phyloP scores from a whole-genome alignment of 495 filamentous ascomycete genomes.

The Astrocystis sublimbata region DNA sequence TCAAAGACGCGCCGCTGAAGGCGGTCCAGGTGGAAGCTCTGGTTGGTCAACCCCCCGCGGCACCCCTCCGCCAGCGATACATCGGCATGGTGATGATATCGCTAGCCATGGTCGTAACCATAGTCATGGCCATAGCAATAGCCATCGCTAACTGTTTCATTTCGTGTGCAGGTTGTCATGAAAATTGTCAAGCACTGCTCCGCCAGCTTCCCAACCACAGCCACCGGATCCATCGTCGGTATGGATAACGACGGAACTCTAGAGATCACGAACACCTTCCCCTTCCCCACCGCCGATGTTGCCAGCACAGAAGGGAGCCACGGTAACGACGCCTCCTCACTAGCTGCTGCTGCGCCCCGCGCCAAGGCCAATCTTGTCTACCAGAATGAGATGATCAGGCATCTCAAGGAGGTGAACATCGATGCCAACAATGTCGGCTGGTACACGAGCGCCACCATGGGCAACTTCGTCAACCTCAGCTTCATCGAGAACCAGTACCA shows the following conservation, averaged over 20 bases:
- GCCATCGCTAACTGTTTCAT: conserved; percentile 9
- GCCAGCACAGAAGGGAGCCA: conserved; percentile 66
- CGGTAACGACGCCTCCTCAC: conserved; percentile 73
- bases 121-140: too few relatives aligned
- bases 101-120: too few relatives aligned
- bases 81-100: too few relatives aligned
- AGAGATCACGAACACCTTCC: conserved; percentile 92
- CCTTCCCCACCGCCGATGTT: conserved; percentile 84
- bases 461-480: conserved; percentile 92
- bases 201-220: conserved; percentile 80
- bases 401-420: conserved; percentile 94
- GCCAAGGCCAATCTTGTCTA: conserved; percentile 87
- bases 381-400: conserved; percentile 96
- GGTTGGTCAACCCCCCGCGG: conserved; percentile 49
- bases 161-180: conserved; percentile 74
- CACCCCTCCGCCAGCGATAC: conserved; percentile 9
- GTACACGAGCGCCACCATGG: conserved; percentile 98
- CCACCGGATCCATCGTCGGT: conserved; percentile 87
- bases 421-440: conserved; percentile 98
- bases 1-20: conserved; percentile 66
- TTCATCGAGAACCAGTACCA: conserved; percentile 98
- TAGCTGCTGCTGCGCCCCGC: conserved; percentile 85
- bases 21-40: conserved; percentile 84
- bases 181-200: conserved; percentile 95
- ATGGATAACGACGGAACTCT: conserved; percentile 85